Evolutionary conservation across 345 rosid species (phyloP).

Genomic region (Citrus cavaleriei): DNA sequence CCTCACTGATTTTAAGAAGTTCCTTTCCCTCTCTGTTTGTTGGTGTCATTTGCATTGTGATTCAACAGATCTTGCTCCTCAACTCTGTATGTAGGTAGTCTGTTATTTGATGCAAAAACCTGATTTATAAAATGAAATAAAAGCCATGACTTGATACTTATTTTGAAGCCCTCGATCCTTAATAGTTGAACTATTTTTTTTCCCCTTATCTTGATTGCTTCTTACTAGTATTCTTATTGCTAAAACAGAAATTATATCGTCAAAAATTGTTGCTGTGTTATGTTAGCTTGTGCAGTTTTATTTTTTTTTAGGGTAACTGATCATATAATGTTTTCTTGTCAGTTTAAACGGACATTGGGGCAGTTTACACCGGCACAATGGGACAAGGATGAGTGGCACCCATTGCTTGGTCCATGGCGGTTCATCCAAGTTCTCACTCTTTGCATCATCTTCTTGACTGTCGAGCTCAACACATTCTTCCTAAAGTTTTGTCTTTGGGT

Average conservation of each 20-base stretch:
- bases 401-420: constrained; percentile 95
- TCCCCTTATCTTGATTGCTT: too few species aligned
- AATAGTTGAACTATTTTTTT: too few species aligned
- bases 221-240: too few species aligned
- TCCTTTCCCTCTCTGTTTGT: too few species aligned
- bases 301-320: neutral
- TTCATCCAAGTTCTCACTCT: constrained; percentile 92
- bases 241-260: too few species aligned
- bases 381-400: constrained; percentile 99
- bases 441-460: constrained; percentile 77
- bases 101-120: too few species aligned
- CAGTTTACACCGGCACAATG: constrained; percentile 98
- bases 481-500: constrained; percentile 97
- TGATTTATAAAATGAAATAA: too few species aligned
- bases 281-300: neutral
- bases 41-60: too few species aligned
- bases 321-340: constrained; percentile 11
- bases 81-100: too few species aligned
- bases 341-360: constrained; percentile 88
- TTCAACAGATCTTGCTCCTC: too few species aligned
- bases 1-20: neutral
- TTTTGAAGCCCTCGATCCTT: too few species aligned
- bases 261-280: neutral
- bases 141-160: too few species aligned
- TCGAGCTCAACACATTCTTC: constrained; percentile 96